A percentile compares a stretch with the other conserved stretches of the same genome.
Evolutionary conservation across 2,329 filamentous ascomycete genomes (phyloP).

Genomic region (Cladosporium sp.): DNA sequence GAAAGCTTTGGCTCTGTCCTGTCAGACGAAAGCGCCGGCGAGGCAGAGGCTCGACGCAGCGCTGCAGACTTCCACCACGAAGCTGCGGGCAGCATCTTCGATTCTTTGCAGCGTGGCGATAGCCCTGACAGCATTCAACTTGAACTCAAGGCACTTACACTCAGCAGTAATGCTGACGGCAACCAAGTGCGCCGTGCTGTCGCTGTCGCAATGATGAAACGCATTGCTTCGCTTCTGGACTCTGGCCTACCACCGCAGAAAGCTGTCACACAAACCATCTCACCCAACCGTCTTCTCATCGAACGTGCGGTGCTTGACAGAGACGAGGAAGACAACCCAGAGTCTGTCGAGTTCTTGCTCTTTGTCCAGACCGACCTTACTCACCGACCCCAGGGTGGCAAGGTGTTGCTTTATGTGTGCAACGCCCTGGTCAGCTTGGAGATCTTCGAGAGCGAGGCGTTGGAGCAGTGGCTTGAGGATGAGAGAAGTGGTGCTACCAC

Average conservation of each 20-base stretch:
- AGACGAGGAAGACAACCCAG: conserved; percentile 50
- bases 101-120: conserved; percentile 72
- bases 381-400: conserved; percentile 62
- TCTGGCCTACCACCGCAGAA: conserved; percentile 39
- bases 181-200: conserved; percentile 84
- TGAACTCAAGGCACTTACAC: conserved; percentile 89
- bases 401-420: conserved; percentile 72
- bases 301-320: conserved; percentile 60
- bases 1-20: conserved; percentile 61
- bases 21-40: conserved; percentile 57
- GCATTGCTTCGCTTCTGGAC: conserved; percentile 69
- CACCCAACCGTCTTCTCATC: conserved; percentile 59
- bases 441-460: conserved; percentile 83
- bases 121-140: conserved; percentile 84
- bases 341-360: conserved; percentile 83
- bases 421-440: conserved; percentile 86
- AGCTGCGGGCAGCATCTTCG: conserved; percentile 81
- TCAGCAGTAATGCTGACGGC: conserved; percentile 87
- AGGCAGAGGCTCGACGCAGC: conserved; percentile 38
- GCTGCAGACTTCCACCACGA: conserved; percentile 78
- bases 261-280: conserved; percentile 44
- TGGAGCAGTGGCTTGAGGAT: conserved; percentile 86
- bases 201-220: conserved; percentile 79
- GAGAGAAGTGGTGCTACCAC: conserved; percentile 66
- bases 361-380: conserved; percentile 78